Base-by-base conservation (phyloP, 345 rosid genomes). In the Eucalyptus sp. region DNA sequence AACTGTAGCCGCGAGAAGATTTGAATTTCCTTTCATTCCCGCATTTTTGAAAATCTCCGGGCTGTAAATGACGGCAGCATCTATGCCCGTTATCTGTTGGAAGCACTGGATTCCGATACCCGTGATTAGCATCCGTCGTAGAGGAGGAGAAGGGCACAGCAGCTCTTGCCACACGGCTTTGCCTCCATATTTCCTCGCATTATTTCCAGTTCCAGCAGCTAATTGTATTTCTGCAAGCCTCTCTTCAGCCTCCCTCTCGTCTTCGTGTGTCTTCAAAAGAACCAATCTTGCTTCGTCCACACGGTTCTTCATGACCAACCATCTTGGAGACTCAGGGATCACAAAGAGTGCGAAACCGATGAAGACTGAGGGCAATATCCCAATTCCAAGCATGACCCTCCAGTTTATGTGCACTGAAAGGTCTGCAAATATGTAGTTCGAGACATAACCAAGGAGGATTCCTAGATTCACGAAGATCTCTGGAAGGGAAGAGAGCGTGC, bases 31-130 rank as follows among this genome's bases (percentile, higher is more conserved):
- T 91, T 91, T 51, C 56, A 95, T 91, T 79, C 99, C 98, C 8
- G 99, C 97, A 27, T 66, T 92, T 88, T 92, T 90, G 56, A 96
- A 91, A 88, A 96, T 96, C 91, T 92, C 95, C 4, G 98, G 99
- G 91, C 98, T 94, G 91, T 96, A 96, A 92, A 94, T 95, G 52
- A 96, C 98, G 4, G 94, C 93, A 25, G 98, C 97, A 89, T 96
- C 97, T 18, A 93, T 93, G 31, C 98, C 98, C 0, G 97, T 95
- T 88, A 95, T 93, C 94, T 95, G 97, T 89, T 96, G 98, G 94
- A 96, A 95, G 90, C 98, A 97, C 68, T 96, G 99, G 92, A 97
- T 94, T 87, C 99, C 99, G 54, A 95, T 91, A 64, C 99, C 99
- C 50, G 96, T 92, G 6, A 96, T 89, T 58, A 96, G 91, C 98